Base-by-base conservation (phyloP, 2,329 filamentous ascomycete genomes). In the Aspergillus fischeri region DNA sequence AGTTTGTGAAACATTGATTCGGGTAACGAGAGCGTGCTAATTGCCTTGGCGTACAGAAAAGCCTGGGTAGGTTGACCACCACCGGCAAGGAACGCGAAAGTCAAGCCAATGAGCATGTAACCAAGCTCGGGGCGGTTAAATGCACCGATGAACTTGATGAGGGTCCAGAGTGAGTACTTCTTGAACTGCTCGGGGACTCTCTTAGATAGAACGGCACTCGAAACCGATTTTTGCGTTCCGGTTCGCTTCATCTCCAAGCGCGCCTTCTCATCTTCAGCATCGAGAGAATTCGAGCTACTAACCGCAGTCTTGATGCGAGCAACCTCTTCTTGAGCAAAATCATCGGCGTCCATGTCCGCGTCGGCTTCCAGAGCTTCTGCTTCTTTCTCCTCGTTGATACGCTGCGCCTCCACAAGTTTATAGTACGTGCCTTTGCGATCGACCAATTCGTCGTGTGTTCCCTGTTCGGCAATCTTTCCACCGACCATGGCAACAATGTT, bases 401-500 rank as follows among this genome's bases (percentile, higher is more conserved):
- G 87, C 73, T 99, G 94, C 2, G 93, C 92, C 53, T 91, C 88
- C 7, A 97, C 92, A 10, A 97, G 84, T 56, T 87, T 89, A 73
- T 83, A 89, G 74, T 97, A 99, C 8, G 92, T 88, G 21, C 85
- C 86, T 61, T 84, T 77, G 58, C 75, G 80, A 63, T 86, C 84
- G 2, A 97, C 78, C 10, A 99, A 81, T 14, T 89, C 82, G 57
- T 93, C 85, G 71, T 97, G 94, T 0, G 85, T 92, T 52, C 94
- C 94, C 74, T 97, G 92, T 74, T 99, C 94, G 11, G 96, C 82
- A 58, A 99, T 95, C n/a, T 81, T 78, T 11, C 94, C 94, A 59
- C 86, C 77, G 4, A 86, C 83, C 87, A 99, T 93, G 61, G 97
- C 93, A 11, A 97, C 90, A 64, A 99, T 99, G 68, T 96, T 97